Base-by-base conservation (phyloP, 1,284 basidiomycete genomes). In the Tausonia pullulans region DNA sequence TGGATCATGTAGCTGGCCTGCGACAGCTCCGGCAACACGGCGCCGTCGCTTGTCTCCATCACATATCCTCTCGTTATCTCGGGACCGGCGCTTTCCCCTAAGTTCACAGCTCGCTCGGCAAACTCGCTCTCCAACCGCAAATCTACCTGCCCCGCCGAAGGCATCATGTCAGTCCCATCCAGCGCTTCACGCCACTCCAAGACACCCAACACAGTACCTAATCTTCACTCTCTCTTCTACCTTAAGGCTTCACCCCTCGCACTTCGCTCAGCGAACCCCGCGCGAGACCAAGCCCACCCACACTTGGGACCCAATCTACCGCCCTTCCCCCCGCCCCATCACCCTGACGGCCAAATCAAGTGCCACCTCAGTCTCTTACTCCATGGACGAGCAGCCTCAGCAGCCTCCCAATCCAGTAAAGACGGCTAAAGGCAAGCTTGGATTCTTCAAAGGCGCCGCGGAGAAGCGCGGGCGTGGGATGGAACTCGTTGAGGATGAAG, bases 311-410 rank as follows among this genome's bases (percentile, higher is more conserved):
- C 71, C 70, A 10, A 69, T 76, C 50, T 67, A 67, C 61, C 71
- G 74, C 44, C 76, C 75, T 0, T 68, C 71, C 2, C 74, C 75
- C 52, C 64, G 75, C 45, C 73, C 76, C 0, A 72, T 77, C 61
- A 75, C 72, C 5, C 66, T 74, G 13, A 64, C 66, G 1, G 68
- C 72, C 48, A 74, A 75, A 27, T 27, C 27, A 27, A 27, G 27
- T 27, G 27, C 27, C 27, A 27, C 27, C 27, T 27, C 27, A 27
- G 2, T 27, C 27, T 27, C 27, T 27, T 27, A 27, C 27, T 27
- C 27, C 27, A 27, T 27, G 27, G 27, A 27, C 27, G 27, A 27
- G 27, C 27, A 27, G 27, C 27, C 27, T 27, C 27, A 27, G 27
- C 27, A 27, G 27, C 27, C 27, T 27, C 27, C 27, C 27, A 27